Conservation (phyloP, 768 basidiomycete genomes). For the Mycena crocata region DNA sequence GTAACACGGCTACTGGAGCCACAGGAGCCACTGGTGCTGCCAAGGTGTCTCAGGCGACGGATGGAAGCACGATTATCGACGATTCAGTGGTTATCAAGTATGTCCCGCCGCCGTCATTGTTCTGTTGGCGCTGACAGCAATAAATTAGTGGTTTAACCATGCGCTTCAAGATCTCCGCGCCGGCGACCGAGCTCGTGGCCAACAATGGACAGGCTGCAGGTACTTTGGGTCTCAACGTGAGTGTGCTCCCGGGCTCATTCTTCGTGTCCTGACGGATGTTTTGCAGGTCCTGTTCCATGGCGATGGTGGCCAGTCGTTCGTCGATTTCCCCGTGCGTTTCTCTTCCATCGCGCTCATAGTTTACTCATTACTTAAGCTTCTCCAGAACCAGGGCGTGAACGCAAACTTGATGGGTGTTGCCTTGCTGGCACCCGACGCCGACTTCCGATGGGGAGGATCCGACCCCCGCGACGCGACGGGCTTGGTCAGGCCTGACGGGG, state of each 20-base stretch:
- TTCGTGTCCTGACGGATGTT: neutral
- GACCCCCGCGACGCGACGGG: constrained; percentile 26
- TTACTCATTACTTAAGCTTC: neutral
- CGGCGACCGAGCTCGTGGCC: constrained; percentile 37
- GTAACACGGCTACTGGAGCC: neutral
- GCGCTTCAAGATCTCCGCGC: constrained; percentile 44
- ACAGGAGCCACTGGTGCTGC: constrained; percentile 17
- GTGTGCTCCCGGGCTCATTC: no score
- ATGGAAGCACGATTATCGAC: constrained; percentile 43
- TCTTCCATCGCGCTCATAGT: no score
- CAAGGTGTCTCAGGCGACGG: constrained; percentile 35
- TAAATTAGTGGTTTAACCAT: constrained; percentile 37
- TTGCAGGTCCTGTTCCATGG: constrained; percentile 39
- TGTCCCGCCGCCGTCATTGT: neutral
- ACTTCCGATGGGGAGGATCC: constrained; percentile 35
- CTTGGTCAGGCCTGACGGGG: constrained; percentile 38
- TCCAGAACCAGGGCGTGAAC: constrained; percentile 38
- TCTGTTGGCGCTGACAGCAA: neutral
- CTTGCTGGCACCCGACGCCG: constrained; percentile 31
- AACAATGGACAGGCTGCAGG: constrained; percentile 26
- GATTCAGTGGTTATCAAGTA: constrained; percentile 42
- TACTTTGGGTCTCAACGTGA: constrained; percentile 40
- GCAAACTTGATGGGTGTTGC: constrained; percentile 36
- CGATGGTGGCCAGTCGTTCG: constrained; percentile 36
- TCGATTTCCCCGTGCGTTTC: constrained; percentile 37